Conservation (phyloP, 1,139 yeast species). For the Kodamaea ohmeri region DNA sequence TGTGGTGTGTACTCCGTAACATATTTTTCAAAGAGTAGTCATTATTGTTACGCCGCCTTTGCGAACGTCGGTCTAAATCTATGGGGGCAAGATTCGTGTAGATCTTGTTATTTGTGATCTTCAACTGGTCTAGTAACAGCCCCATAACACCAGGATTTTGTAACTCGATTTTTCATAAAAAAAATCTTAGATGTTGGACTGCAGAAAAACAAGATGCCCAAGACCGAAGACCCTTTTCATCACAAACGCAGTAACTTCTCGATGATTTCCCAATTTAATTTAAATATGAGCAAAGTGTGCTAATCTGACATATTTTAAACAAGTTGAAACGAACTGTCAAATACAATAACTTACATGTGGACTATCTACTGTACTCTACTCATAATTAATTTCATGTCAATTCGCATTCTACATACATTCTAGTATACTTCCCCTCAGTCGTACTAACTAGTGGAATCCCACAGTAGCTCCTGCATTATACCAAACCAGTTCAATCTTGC, state of each 20-base stretch:
- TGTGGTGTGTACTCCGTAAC: constrained; percentile 13
- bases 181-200: not conserved
- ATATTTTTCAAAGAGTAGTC: constrained; percentile 17
- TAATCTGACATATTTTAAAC: no score
- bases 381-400: no score
- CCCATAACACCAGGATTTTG: constrained; percentile 13
- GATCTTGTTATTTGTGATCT: constrained; percentile 27
- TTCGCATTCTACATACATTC: constrained; percentile 5
- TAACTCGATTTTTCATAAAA: constrained; percentile 1
- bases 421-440: constrained; percentile 2
- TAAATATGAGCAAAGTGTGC: no score
- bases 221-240: no score
- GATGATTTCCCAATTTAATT: no score
- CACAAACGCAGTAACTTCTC: no score
- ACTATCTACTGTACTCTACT: no score
- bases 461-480: not conserved
- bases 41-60: constrained; percentile 14
- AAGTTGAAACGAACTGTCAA: no score
- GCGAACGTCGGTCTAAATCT: constrained; percentile 23
- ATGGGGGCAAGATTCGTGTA: constrained; percentile 22
- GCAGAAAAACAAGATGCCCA: no score
- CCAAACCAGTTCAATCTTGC: no score
- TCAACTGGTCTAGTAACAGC: constrained; percentile 27
- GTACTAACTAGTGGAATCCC: not conserved
- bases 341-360: no score